Evolutionary conservation across 345 rosid genomes (phyloP).

Genomic region (Barbarea vulgaris): DNA sequence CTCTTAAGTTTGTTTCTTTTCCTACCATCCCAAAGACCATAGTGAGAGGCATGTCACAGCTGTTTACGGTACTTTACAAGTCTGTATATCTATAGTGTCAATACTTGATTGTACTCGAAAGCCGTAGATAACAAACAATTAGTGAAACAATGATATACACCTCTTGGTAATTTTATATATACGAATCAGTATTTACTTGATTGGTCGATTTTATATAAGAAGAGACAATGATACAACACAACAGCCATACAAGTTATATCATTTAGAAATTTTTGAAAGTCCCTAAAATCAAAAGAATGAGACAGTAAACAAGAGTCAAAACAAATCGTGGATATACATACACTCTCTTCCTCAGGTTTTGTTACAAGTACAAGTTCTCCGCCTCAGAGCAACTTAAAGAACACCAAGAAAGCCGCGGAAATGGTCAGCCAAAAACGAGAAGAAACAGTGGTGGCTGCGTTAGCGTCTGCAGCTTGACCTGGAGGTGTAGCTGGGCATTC

Average conservation of each 20-base stretch:
- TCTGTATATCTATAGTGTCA: conserved; percentile 13
- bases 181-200: conserved; percentile 2
- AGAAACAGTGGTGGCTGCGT: conserved; percentile 23
- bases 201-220: conserved; percentile 1
- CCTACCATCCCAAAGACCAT: background rate
- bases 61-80: background rate
- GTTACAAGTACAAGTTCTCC: background rate
- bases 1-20: background rate
- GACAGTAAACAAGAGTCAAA: background rate
- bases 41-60: background rate
- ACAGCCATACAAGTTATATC: conserved; percentile 12
- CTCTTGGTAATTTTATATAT: background rate
- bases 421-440: conserved; percentile 25
- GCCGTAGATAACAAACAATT: conserved; percentile 11
- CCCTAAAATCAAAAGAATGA: conserved; percentile 36
- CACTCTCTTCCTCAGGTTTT: conserved; percentile 7
- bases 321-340: conserved; percentile 38
- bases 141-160: background rate
- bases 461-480: conserved; percentile 13
- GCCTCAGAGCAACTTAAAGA: conserved; percentile 36
- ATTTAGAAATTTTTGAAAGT: background rate
- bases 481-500: conserved; percentile 40
- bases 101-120: background rate
- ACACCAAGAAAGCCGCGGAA: conserved; percentile 34
- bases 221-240: conserved; percentile 19